Base-by-base conservation (phyloP, 1,139 yeast genomes). In the Spathaspora sp. region DNA sequence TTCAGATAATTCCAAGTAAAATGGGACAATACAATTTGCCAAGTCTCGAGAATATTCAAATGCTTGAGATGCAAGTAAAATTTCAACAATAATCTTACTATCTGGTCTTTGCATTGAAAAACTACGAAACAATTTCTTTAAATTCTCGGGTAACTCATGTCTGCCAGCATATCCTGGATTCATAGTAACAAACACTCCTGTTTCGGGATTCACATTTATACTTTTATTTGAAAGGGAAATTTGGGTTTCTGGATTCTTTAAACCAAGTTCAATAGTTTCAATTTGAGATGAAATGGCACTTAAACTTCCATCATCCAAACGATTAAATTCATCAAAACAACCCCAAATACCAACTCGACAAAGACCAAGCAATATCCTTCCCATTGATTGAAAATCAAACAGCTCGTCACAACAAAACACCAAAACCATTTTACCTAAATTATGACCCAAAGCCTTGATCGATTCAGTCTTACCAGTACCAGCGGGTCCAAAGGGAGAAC, bases 391-490 rank as follows among this genome's bases (percentile, higher is more conserved):
- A 58, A 79, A 88, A 58, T 91, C 96, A 68, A 89, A 93, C 0
- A 88, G 69, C 47, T 91, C 96, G 57, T 93, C 98, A 68, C 98
- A 93, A 61, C 89, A 84, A 60, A 93, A 91, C 0, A 91, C 96
- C 9, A 87, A 63, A 0, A 90, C 97, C 79, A 83, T 81, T 51
- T 82, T 78, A 8, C 98, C 99, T 10, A 93, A 67, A 40, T 81
- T 82, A 42, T 82, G 82, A 1, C 96, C 97, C 26, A 91, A 70
- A 0, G 96, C 89, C 60, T 93, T 93, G 18, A 91, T 78, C 0
- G 96, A 78, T 60, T 93, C 99, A 0, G 99, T 93, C 61, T 93
- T 91, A 55, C 98, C 99, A 0, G 98, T 93, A 42, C 98, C 99
- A 2, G 99, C 97, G 1, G 99, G 98, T 0, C 99, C 99, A 65